Evolutionary conservation across 2,329 filamentous ascomycete genomes (phyloP), one percentile per base, ranked within the genome.

Genomic region (Pezicula rhizophila): DNA sequence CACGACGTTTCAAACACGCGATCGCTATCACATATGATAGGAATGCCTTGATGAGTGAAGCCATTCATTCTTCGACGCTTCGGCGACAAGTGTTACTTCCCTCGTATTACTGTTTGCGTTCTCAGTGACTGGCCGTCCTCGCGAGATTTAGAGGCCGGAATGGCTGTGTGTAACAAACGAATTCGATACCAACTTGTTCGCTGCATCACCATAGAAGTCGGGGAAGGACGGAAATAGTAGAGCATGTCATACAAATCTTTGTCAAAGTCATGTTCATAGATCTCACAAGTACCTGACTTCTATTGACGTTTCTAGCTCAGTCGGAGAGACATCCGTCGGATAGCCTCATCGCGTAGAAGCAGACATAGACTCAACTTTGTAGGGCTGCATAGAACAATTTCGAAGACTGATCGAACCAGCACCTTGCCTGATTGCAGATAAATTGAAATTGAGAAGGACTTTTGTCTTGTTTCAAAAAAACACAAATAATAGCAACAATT

Each of bases 91-190:
- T 41, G n/a, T 51, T 25, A 47, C 42, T 37, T 34, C 28, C 20
- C 31, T 40, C 47, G 52, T 45, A 37, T 28, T 33, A 47, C 39
- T 54, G 57, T 55, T 56, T 59, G 53, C 54, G 56, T 44, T 7
- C 25, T 31, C 41, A 45, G 45, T 42, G 26, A 53, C 48, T 53
- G 52, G 49, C 51, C 48, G 51, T 44, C 14, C 10, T 48, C 34
- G 44, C 40, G 42, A 50, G 40, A 46, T 42, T 46, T 47, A 33
- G 43, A 49, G 44, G 47, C 38, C 48, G 50, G 33, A 38, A 56
- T 53, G 56, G 52, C 54, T 49, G 25, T 41, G 54, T 58, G 55
- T 52, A 46, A 59, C 56, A 51, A 51, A 49, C 28, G 31, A 34
- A 55, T 12, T 17, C 46, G 48, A 44, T 45, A 49, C 45, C 50